Percentiles rank a stretch among this genome's conserved stretches.
phyloP scores from a whole-genome alignment of 2,329 filamentous ascomycete genomes.

The Graphilbum ipis-grandicollis region DNA sequence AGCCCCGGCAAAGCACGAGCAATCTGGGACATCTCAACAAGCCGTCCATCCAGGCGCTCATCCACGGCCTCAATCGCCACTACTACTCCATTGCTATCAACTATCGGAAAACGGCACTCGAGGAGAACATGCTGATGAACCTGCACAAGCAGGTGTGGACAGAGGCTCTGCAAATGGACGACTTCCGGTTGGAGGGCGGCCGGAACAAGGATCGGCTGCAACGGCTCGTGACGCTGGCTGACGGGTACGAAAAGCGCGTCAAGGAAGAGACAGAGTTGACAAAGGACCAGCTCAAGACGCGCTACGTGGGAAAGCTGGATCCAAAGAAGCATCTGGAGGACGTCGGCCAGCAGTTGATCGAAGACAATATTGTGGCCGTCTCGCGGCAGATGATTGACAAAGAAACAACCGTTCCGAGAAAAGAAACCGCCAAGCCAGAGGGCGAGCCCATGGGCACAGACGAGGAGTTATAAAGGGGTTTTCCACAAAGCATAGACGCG shows the following conservation, averaged over 20 bases:
- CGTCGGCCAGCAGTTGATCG: slow-evolving; percentile 88
- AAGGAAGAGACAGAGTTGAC: slow-evolving; percentile 97
- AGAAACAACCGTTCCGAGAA: slow-evolving; percentile 79
- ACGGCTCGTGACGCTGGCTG: slow-evolving; percentile 73
- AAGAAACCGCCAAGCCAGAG: slow-evolving; percentile 27
- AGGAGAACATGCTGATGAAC: slow-evolving; percentile 99
- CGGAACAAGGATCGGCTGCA: slow-evolving; percentile 80
- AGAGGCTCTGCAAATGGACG: slow-evolving; percentile 89
- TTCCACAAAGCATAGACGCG: neutral
- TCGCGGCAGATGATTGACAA: slow-evolving; percentile 99
- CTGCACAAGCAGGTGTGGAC: slow-evolving; percentile 99
- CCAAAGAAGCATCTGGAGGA: slow-evolving; percentile 99
- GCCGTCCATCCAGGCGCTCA: slow-evolving; percentile 97
- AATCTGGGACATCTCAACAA: slow-evolving; percentile 98
- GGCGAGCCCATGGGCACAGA: slow-evolving; percentile 55
- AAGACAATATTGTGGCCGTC: slow-evolving; percentile 99
- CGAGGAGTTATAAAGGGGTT: slow-evolving; percentile 23
- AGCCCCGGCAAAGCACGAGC: slow-evolving; percentile 92
- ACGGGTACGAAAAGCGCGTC: slow-evolving; percentile 96
- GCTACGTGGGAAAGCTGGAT: slow-evolving; percentile 97
- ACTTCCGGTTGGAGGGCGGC: slow-evolving; percentile 71
- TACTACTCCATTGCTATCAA: slow-evolving; percentile 99
- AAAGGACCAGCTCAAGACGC: slow-evolving; percentile 94
- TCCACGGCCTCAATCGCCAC: slow-evolving; percentile 93
- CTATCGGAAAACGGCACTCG: slow-evolving; percentile 90